Conservation (phyloP, 2,329 filamentous ascomycete genomes). For the Ophiosphaerella herpotricha region DNA sequence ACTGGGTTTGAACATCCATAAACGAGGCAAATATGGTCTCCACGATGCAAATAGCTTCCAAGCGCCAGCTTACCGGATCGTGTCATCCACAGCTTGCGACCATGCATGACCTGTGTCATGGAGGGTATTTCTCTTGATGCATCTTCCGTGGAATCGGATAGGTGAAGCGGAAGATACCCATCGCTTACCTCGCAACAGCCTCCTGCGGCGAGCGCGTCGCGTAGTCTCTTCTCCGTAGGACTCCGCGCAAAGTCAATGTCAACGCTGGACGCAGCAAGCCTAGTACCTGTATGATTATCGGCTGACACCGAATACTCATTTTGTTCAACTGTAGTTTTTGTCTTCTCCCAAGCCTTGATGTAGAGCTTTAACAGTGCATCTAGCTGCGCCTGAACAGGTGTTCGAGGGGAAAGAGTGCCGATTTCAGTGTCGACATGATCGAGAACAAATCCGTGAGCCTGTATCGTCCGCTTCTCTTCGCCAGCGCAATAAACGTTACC, state of each 20-base stretch:
- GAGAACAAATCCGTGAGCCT: constrained; percentile 5
- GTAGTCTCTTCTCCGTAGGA: too few species aligned
- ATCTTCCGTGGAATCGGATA: too few species aligned
- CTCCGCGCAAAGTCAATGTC: too few species aligned
- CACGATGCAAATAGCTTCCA: constrained; percentile 1
- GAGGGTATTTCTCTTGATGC: neutral
- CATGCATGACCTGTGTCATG: constrained; percentile 4
- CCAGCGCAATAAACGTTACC: constrained; percentile 1
- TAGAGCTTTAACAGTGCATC: constrained; percentile 3
- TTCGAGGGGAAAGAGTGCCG: neutral
- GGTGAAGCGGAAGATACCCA: too few species aligned
- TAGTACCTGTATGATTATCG: too few species aligned
- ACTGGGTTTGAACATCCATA: constrained; percentile 4
- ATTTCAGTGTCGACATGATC: constrained; percentile 1
- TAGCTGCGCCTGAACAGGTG: neutral
- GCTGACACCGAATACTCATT: neutral
- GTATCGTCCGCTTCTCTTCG: constrained; percentile 1
- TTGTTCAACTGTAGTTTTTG: neutral
- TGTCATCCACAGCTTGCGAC: constrained; percentile 5
- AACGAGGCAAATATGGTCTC: constrained; percentile 5
- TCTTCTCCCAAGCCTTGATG: neutral
- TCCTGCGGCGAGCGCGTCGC: too few species aligned
- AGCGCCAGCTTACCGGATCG: constrained; percentile 1
- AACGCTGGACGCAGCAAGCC: too few species aligned
- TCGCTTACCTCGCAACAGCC: too few species aligned